phyloP scores from a whole-genome alignment of 345 rosid genomes.

The Melaleuca alternifolia region DNA sequence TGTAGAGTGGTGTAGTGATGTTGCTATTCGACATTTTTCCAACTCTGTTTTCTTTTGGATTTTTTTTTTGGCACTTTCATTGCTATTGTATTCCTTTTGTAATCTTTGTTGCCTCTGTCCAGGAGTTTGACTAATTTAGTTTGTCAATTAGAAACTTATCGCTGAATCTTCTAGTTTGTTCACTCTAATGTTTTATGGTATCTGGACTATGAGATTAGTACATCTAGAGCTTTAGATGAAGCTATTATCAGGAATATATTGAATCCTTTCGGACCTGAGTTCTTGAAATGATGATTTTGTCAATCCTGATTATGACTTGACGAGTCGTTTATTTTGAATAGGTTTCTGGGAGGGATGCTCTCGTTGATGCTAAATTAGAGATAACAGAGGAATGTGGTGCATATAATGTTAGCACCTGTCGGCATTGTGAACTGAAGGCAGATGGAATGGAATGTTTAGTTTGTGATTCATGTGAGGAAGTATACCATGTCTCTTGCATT shows the following conservation, averaged over 20 bases:
- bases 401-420: slow-evolving; percentile 34
- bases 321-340: slow-evolving; percentile 17
- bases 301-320: background rate
- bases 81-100: background rate
- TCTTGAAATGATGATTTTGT: background rate
- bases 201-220: background rate
- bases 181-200: background rate
- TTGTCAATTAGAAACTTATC: background rate
- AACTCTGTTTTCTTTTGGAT: background rate
- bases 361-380: slow-evolving; percentile 33
- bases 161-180: background rate
- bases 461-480: slow-evolving; percentile 84
- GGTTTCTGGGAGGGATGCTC: slow-evolving; percentile 10
- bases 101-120: background rate
- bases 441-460: slow-evolving; percentile 54
- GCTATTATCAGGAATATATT: background rate
- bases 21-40: background rate
- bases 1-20: background rate
- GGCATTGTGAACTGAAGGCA: slow-evolving; percentile 59
- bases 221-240: background rate
- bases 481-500: slow-evolving; percentile 75
- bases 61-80: background rate
- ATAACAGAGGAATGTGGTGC: slow-evolving; percentile 20
- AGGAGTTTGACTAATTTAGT: background rate
- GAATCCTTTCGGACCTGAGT: background rate